Percentiles rank a stretch among this genome's conserved stretches.
Evolutionary conservation across 306 rosid genomes (phyloP).

Genomic region (Hippophae tibetana): DNA sequence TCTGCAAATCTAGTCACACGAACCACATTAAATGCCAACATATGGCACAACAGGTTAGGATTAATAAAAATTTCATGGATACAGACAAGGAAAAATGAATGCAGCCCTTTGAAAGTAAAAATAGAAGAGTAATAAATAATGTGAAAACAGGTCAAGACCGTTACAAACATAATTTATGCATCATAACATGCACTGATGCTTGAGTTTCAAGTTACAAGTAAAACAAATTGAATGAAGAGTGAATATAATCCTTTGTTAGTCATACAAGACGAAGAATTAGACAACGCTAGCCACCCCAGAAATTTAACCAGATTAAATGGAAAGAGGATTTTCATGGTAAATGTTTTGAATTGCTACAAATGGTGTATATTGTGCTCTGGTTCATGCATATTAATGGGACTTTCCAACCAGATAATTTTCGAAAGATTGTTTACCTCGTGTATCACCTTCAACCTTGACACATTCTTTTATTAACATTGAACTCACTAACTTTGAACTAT

Average conservation of each 20-base stretch:
- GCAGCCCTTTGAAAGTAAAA: not conserved
- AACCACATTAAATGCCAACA: no score
- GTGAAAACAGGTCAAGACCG: not conserved
- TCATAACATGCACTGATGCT: not conserved
- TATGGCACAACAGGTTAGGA: no score
- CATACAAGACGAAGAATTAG: no score
- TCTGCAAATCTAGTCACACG: no score
- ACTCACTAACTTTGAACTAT: no score
- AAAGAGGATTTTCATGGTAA: not conserved
- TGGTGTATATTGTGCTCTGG: no score
- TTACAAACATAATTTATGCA: not conserved
- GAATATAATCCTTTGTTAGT: not conserved
- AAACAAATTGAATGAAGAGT: not conserved
- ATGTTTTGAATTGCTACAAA: no score
- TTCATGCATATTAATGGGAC: no score
- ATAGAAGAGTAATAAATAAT: not conserved
- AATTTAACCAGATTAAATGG: not conserved
- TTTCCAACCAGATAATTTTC: no score
- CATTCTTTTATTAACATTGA: not conserved
- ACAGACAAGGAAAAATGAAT: not conserved
- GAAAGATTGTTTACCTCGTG: not conserved
- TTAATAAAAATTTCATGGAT: no score
- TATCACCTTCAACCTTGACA: not conserved
- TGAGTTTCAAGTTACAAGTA: not conserved
- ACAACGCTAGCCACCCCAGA: no score